Evolutionary conservation across 2,329 filamentous ascomycete species (phyloP), one percentile per base, ranked within the genome.

Genomic region (Coniochaeta hoffmannii): DNA sequence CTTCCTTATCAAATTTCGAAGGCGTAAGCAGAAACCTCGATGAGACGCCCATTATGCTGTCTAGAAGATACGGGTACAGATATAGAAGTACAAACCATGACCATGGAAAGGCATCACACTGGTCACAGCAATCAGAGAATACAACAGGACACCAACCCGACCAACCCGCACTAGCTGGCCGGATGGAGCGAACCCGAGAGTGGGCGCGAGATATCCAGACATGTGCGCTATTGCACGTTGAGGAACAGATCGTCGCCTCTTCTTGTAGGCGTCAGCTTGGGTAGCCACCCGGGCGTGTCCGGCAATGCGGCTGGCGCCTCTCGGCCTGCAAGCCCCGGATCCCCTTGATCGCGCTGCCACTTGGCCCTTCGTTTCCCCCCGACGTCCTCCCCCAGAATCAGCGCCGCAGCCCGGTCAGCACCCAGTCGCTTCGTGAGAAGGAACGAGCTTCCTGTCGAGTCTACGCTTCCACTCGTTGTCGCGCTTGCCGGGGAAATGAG

Each of bases 201-300:
- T 9, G 22, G 4, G 4, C 19, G 19, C 8, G 12, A 4, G 19
- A 17, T 11, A 26, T n/a, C 4, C 5, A 22, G 17, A 41, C 12
- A 19, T 19, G 17, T 22, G n/a, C 10, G 32, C 66, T 60, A 82
- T 58, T 76, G 74, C 58, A 84, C 79, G 60, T 79, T 78, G 61
- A 84, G 64, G 60, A 80, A 86, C 57, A 89, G 64, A 65, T 89
- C 85, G 26, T 86, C 81, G 0, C 87, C 86, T 51, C 82, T 76
- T 58, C 84, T 73, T 56, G 82, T 85, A 2, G 87, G 87, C 49
- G 86, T 89, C 62, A 89, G 64, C 60, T 77, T 79, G 3, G 85
- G 85, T 61, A 83, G 74, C 83, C 84, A 86, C 1, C 76, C 76
- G 0, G 83, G 82, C 35, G 77, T 79, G 34, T 67, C 68, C 1